Conservation (phyloP, 1,284 basidiomycete species). For the Veloporphyrellus conicus region DNA sequence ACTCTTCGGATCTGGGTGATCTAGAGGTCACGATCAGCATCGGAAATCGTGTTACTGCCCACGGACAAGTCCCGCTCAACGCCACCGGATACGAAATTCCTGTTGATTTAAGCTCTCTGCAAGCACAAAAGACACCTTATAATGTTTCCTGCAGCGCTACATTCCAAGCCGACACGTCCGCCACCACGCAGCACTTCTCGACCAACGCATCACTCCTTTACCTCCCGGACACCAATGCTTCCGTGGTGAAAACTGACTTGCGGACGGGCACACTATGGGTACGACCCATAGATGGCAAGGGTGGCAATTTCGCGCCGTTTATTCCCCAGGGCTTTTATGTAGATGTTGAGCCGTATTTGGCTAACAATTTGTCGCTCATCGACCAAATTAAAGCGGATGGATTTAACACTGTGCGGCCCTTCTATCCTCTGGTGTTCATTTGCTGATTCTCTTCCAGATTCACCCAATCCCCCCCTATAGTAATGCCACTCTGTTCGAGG, state of each 20-base stretch:
- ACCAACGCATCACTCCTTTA: constrained; percentile 28
- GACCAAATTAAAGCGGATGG: constrained; percentile 21
- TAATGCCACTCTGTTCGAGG: constrained; percentile 20
- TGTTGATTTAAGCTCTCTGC: constrained; percentile 21
- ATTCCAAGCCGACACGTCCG: constrained; percentile 11
- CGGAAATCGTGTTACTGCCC: constrained; percentile 39
- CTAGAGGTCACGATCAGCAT: constrained; percentile 43
- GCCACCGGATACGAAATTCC: constrained; percentile 33
- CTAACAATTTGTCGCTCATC: constrained; percentile 22
- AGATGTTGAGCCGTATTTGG: constrained; percentile 18
- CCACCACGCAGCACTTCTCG: constrained; percentile 16
- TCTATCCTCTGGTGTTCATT: neutral
- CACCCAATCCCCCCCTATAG: constrained; percentile 32
- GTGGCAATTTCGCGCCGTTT: constrained; percentile 23
- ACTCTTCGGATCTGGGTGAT: constrained; percentile 12
- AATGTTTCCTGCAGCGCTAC: constrained; percentile 23
- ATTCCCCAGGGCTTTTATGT: constrained; percentile 33
- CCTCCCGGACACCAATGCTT: constrained; percentile 26
- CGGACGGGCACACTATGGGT: constrained; percentile 28
- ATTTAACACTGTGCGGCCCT: constrained; percentile 28
- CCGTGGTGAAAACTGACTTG: constrained; percentile 34
- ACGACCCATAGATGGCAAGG: constrained; percentile 15
- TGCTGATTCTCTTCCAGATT: constrained; percentile 15
- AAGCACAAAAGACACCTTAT: constrained; percentile 18
- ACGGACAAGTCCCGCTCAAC: constrained; percentile 50